phyloP scores from a whole-genome alignment of 1,139 yeast species.

The Suhomyces maxii region DNA sequence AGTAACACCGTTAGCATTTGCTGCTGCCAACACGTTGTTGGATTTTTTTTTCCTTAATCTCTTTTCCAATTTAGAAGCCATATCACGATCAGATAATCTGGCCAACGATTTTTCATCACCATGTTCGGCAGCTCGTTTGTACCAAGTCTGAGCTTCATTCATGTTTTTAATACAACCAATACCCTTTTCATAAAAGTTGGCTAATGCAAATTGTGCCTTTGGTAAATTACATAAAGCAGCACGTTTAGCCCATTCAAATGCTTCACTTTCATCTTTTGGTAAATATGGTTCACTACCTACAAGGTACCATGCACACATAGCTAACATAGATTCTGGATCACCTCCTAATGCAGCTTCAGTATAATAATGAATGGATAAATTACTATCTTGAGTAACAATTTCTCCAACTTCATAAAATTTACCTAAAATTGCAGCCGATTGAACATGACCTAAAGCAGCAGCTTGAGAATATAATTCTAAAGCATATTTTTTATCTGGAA shows the following conservation, averaged over 20 bases:
- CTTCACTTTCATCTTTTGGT: conserved; percentile 78
- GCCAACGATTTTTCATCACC: conserved; percentile 67
- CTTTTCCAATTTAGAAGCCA: conserved; percentile 32
- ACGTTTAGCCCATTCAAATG: conserved; percentile 90
- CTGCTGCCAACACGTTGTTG: conserved; percentile 9
- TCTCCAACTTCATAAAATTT: conserved; percentile 83
- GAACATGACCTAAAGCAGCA: conserved; percentile 83
- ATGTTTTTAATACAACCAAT: conserved; percentile 72
- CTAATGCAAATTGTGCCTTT: conserved; percentile 86
- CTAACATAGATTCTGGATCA: conserved; percentile 86
- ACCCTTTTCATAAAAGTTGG: conserved; percentile 83
- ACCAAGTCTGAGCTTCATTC: conserved; percentile 71
- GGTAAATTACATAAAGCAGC: conserved; percentile 76
- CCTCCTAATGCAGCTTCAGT: conserved; percentile 90
- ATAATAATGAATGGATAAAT: conserved; percentile 86
- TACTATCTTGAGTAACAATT: conserved; percentile 77
- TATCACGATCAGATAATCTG: conserved; percentile 36
- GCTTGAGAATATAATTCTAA: conserved; percentile 85
- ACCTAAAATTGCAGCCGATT: conserved; percentile 79
- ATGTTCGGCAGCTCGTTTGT: conserved; percentile 66
- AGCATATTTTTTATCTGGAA: conserved; percentile 82
- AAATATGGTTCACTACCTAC: conserved; percentile 85
- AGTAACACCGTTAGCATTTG: conserved; percentile 9
- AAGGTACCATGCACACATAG: conserved; percentile 95
- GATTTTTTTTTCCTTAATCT: conserved; percentile 25